phyloP scores from a whole-genome alignment of 202 grass and related monocot species.

The Brachypodium distachyon region DNA sequence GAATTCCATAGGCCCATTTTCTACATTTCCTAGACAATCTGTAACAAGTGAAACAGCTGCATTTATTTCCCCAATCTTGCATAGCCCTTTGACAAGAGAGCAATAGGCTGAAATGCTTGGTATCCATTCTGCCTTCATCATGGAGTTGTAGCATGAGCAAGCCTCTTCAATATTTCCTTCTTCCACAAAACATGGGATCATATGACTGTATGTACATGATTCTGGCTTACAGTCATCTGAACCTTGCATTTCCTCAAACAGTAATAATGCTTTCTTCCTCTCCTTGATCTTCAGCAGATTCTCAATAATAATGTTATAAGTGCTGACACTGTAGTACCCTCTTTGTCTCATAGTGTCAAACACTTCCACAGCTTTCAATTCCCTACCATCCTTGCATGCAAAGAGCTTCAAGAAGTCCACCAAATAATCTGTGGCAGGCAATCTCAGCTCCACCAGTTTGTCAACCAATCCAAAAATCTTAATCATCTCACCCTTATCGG shows the following conservation, averaged over 20 bases:
- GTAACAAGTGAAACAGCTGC: slow-evolving; percentile 60
- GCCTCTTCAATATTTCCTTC: slow-evolving; percentile 68
- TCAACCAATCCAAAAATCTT: slow-evolving; percentile 45
- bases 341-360: slow-evolving; percentile 50
- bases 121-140: slow-evolving; percentile 59
- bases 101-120: slow-evolving; percentile 55
- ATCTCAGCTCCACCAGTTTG: slow-evolving; percentile 35
- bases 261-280: slow-evolving; percentile 31
- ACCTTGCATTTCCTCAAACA: slow-evolving; percentile 66
- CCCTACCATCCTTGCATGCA: slow-evolving; percentile 42
- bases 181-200: slow-evolving; percentile 83
- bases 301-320: slow-evolving; percentile 72
- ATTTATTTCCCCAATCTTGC: slow-evolving; percentile 71
- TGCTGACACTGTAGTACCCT: slow-evolving; percentile 38
- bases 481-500: slow-evolving; percentile 50
- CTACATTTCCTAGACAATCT: slow-evolving; percentile 79
- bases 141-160: slow-evolving; percentile 68
- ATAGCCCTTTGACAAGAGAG: slow-evolving; percentile 69
- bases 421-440: slow-evolving; percentile 51
- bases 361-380: slow-evolving; percentile 48
- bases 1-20: slow-evolving; percentile 80
- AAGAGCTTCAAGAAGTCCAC: slow-evolving; percentile 46
- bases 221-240: slow-evolving; percentile 41
- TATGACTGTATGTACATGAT: slow-evolving; percentile 60
- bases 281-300: slow-evolving; percentile 62